phyloP scores from a whole-genome alignment of 2,329 filamentous ascomycete species.

The Paracamarosporium sp. region DNA sequence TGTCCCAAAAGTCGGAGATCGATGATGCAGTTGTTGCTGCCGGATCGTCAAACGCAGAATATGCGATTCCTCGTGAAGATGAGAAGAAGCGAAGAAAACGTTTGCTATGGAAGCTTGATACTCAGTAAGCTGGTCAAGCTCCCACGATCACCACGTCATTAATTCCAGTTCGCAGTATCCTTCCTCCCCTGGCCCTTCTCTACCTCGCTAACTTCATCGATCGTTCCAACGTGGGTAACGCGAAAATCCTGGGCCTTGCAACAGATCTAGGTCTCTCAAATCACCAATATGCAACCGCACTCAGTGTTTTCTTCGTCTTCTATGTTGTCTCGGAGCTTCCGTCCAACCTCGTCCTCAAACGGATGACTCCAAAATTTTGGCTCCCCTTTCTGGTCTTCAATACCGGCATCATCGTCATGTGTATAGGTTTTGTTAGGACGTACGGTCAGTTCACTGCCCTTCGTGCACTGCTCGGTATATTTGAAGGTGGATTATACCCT shows the following conservation, averaged over 20 bases:
- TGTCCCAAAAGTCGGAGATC: no score
- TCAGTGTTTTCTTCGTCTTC: conserved; percentile 70
- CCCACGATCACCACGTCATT: no score
- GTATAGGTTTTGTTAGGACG: conserved; percentile 61
- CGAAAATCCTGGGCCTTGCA: conserved; percentile 69
- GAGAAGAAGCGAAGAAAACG: no score
- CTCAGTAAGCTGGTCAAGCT: no score
- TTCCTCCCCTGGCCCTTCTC: conserved; percentile 67
- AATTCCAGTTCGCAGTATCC: conserved; percentile 60
- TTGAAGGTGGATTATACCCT: conserved; percentile 70
- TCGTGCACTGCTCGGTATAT: conserved; percentile 66
- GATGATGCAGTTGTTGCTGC: no score
- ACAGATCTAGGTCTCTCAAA: conserved; percentile 61
- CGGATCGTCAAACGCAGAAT: no score
- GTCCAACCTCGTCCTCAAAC: conserved; percentile 69
- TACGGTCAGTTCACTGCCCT: conserved; percentile 65
- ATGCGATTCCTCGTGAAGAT: no score
- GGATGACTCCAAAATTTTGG: conserved; percentile 65
- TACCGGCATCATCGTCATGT: conserved; percentile 67
- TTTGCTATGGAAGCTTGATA: no score
- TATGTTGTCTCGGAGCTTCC: conserved; percentile 70
- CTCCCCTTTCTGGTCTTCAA: conserved; percentile 61
- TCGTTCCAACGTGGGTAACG: conserved; percentile 75
- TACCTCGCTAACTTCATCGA: conserved; percentile 71
- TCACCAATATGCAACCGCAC: conserved; percentile 67